Percentiles rank a stretch among this genome's conserved stretches.
Evolutionary conservation across 2,329 filamentous ascomycete species (phyloP).

Genomic region (Eutypa lata): DNA sequence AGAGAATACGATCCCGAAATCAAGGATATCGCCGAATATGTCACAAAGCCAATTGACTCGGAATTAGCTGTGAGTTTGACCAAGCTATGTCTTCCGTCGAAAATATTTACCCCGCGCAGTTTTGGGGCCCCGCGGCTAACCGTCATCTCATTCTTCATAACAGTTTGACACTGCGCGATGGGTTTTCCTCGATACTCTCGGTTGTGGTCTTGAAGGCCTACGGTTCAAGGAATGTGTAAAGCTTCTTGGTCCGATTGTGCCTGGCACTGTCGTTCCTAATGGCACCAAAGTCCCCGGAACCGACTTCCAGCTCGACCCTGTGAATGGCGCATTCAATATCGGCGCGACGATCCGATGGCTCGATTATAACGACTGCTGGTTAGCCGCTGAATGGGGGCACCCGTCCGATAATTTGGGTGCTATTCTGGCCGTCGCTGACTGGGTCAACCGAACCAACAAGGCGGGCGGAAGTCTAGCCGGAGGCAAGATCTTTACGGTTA

Average conservation of each 20-base stretch:
- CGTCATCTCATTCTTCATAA: conserved; percentile 10
- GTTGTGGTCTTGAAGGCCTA: conserved; percentile 92
- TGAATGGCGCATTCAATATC: conserved; percentile 98
- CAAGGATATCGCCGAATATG: conserved; percentile 90
- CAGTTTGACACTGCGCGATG: conserved; percentile 94
- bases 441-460: conserved; percentile 88
- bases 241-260: conserved; percentile 86
- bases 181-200: conserved; percentile 94
- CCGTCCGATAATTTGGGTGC: conserved; percentile 97
- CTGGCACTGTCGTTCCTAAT: conserved; percentile 87
- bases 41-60: conserved; percentile 86
- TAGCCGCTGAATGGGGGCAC: conserved; percentile 98
- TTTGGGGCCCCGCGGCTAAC: conserved; percentile 22
- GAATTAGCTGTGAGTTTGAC: conserved; percentile 78
- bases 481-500: conserved; percentile 83
- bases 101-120: conserved; percentile 10
- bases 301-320: conserved; percentile 88
- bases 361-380: conserved; percentile 99
- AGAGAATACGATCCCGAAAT: conserved; percentile 86
- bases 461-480: conserved; percentile 75
- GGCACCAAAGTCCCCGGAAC: conserved; percentile 90
- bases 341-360: conserved; percentile 98
- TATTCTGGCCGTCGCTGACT: conserved; percentile 94
- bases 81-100: conserved; percentile 1
- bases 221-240: conserved; percentile 96